Conservation (phyloP, 306 rosid genomes). For the Rosa chinensis region DNA sequence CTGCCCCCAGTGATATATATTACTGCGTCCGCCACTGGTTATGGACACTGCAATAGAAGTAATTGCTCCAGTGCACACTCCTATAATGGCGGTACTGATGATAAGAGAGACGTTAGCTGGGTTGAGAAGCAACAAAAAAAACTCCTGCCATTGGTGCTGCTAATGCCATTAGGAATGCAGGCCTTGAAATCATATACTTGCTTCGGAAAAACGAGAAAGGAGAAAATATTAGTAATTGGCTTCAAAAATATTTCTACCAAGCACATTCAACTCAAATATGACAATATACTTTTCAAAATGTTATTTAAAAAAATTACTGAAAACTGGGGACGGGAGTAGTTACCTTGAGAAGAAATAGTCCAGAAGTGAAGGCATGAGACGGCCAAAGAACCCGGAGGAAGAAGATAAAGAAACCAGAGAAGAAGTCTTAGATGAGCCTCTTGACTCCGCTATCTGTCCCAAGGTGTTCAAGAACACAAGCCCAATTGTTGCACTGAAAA, state of each 20-base stretch:
- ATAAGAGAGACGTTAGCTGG: slow-evolving; percentile 39
- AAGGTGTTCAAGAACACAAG: slow-evolving; percentile 78
- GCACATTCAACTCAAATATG: background rate
- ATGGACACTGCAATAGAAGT: slow-evolving; percentile 65
- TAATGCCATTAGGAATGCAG: slow-evolving; percentile 39
- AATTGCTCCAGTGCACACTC: slow-evolving; percentile 75
- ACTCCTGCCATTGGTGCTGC: slow-evolving; percentile 58
- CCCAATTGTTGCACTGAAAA: slow-evolving; percentile 78
- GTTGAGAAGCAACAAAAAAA: slow-evolving; percentile 59
- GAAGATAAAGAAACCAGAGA: slow-evolving; percentile 82
- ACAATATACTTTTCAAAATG: too few relatives aligned
- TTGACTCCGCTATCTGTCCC: slow-evolving; percentile 89
- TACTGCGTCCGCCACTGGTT: too few relatives aligned
- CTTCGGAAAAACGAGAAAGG: slow-evolving; percentile 38
- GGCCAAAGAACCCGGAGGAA: slow-evolving; percentile 85
- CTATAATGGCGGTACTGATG: slow-evolving; percentile 64
- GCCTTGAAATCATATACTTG: slow-evolving; percentile 49
- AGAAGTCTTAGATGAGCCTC: slow-evolving; percentile 55
- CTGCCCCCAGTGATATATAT: too few relatives aligned
- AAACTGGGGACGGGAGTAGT: background rate
- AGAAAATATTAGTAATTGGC: background rate
- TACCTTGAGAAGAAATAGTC: slow-evolving; percentile 68
- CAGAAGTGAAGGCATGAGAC: slow-evolving; percentile 71
- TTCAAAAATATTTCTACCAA: background rate
- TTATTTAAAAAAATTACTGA: too few relatives aligned